Percentiles rank a stretch among this genome's conserved stretches.
These are phyloP conservation scores for Gossypium laxum DNA, from an alignment of 441 rosid species.

Conservation along the genomic window DNA sequence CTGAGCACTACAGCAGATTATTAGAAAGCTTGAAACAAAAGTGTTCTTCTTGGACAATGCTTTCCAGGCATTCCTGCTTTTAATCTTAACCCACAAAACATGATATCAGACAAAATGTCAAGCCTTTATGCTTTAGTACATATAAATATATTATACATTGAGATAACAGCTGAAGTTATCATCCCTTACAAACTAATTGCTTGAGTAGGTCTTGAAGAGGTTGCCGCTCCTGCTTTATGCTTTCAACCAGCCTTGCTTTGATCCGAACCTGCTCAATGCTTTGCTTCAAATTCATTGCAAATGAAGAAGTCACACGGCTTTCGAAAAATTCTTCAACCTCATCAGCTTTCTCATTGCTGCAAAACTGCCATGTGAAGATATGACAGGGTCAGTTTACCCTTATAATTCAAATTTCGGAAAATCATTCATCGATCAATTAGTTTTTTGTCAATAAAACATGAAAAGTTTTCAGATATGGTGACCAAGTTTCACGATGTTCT, in stretches of 20 bases:
- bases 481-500: neutral
- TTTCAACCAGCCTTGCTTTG: conserved; percentile 67
- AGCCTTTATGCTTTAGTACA: neutral
- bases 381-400: neutral
- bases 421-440: neutral
- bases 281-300: conserved; percentile 81
- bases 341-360: conserved; percentile 44
- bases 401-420: neutral
- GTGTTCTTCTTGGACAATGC: neutral
- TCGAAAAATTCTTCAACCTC: conserved; percentile 76
- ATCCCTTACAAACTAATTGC: conserved; percentile 43
- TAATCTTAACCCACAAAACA: neutral
- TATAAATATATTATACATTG: neutral
- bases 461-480: neutral
- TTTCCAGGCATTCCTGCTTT: neutral
- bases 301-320: conserved; percentile 42
- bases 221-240: conserved; percentile 45
- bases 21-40: neutral
- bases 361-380: neutral
- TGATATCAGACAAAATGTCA: neutral
- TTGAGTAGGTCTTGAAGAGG: conserved; percentile 36
- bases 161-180: neutral
- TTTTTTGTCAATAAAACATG: neutral
- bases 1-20: neutral
- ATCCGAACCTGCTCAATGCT: conserved; percentile 65